phyloP scores from a whole-genome alignment of 768 basidiomycete species.

The Leccinellum rugosiceps region DNA sequence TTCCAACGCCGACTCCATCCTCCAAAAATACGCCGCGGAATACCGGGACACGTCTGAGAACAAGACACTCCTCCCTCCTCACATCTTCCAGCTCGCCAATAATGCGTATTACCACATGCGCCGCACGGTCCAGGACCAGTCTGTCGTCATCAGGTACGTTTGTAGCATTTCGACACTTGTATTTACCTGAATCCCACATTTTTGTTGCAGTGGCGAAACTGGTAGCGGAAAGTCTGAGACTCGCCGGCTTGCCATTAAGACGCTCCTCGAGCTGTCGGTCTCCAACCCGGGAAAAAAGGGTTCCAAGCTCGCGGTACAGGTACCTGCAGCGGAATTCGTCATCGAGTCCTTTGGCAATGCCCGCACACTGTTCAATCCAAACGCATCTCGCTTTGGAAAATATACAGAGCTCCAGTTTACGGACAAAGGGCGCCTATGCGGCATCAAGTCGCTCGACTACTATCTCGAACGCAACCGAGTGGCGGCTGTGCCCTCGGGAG shows the following conservation, averaged over 20 bases:
- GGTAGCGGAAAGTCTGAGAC: conserved; percentile 94
- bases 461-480: conserved; percentile 91
- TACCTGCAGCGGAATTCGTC: conserved; percentile 93
- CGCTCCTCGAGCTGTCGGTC: conserved; percentile 86
- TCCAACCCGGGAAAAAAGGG: conserved; percentile 91
- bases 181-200: background rate
- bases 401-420: conserved; percentile 98
- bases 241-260: conserved; percentile 85
- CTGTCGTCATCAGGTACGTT: conserved; percentile 77
- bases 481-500: conserved; percentile 82
- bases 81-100: conserved; percentile 89
- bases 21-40: conserved; percentile 84
- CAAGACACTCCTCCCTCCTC: conserved; percentile 66
- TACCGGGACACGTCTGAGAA: conserved; percentile 72
- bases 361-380: conserved; percentile 87
- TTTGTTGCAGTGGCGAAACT: conserved; percentile 72
- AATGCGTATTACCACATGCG: conserved; percentile 96
- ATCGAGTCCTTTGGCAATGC: conserved; percentile 94
- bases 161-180: background rate
- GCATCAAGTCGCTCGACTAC: conserved; percentile 95
- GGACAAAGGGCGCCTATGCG: conserved; percentile 83
- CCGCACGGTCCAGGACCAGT: conserved; percentile 90
- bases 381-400: conserved; percentile 95
- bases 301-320: conserved; percentile 78
- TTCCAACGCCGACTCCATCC: conserved; percentile 76